These are phyloP conservation scores for Aureoboletus auriporus DNA, from an alignment of 768 basidiomycete species.

Conservation along the genomic window DNA sequence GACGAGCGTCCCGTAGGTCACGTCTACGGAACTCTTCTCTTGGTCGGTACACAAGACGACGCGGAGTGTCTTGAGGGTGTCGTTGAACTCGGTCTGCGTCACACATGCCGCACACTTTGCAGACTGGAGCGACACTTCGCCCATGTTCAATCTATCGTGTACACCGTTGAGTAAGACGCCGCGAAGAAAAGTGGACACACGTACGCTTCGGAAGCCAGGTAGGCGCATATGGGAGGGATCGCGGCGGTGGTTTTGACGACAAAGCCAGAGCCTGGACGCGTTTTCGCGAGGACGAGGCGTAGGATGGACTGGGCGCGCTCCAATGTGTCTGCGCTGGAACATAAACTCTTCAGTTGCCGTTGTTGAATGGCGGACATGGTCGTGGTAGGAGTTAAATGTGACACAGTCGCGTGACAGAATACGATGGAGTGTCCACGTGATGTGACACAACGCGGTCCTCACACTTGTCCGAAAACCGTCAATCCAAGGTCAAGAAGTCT, in stretches of 20 bases:
- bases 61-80: slow-evolving; percentile 21
- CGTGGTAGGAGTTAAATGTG: neutral
- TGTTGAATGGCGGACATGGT: slow-evolving; percentile 17
- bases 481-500: no score
- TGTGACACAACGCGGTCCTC: no score
- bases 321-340: slow-evolving; percentile 19
- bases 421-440: slow-evolving; percentile 1
- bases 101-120: slow-evolving; percentile 25
- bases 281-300: slow-evolving; percentile 18
- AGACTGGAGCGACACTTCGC: slow-evolving; percentile 27
- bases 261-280: slow-evolving; percentile 27
- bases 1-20: slow-evolving; percentile 33
- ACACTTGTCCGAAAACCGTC: no score
- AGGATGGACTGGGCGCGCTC: slow-evolving; percentile 22
- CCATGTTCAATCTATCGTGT: slow-evolving; percentile 19
- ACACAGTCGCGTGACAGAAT: neutral
- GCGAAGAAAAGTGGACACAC: neutral
- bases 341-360: slow-evolving; percentile 19
- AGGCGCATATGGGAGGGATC: slow-evolving; percentile 29
- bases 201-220: slow-evolving; percentile 31
- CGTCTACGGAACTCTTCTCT: neutral
- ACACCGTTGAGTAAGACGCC: neutral
- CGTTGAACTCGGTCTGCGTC: slow-evolving; percentile 14
- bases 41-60: slow-evolving; percentile 13
- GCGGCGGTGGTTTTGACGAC: slow-evolving; percentile 19